Conservation (phyloP, 2,329 filamentous ascomycete species). For the Colletotrichum plurivorum region DNA sequence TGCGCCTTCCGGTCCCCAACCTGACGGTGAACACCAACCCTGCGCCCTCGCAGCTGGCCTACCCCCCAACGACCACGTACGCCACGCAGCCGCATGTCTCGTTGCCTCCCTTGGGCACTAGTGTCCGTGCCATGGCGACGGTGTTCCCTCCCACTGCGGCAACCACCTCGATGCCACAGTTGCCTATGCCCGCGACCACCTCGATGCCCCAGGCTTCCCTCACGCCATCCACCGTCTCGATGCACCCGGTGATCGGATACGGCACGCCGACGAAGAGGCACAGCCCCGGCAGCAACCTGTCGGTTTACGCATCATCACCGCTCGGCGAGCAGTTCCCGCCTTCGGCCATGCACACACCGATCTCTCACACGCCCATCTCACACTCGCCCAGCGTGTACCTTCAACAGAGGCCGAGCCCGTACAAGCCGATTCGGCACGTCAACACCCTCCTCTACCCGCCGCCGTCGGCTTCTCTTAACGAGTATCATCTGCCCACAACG, state of each 20-base stretch:
- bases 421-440: constrained; percentile 89
- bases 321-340: constrained; percentile 72
- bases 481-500: constrained; percentile 76
- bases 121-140: constrained; percentile 81
- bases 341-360: constrained; percentile 71
- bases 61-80: constrained; percentile 56
- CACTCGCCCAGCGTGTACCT: constrained; percentile 91
- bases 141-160: constrained; percentile 70
- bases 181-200: constrained; percentile 38
- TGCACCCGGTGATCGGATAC: constrained; percentile 55
- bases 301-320: constrained; percentile 76
- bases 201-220: constrained; percentile 39
- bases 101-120: constrained; percentile 72
- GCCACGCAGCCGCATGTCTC: constrained; percentile 64
- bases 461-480: constrained; percentile 82
- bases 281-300: constrained; percentile 62
- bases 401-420: constrained; percentile 90
- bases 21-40: constrained; percentile 74
- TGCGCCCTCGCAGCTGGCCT: constrained; percentile 45
- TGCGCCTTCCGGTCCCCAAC: constrained; percentile 78
- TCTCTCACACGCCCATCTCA: constrained; percentile 73
- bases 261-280: constrained; percentile 68
- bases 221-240: constrained; percentile 33
- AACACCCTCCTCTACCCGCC: constrained; percentile 93
- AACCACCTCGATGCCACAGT: constrained; percentile 43